A percentile compares a stretch with the other conserved stretches of the same genome.
Evolutionary conservation across 768 basidiomycete genomes (phyloP).

Genomic region (Pholiota conissans): DNA sequence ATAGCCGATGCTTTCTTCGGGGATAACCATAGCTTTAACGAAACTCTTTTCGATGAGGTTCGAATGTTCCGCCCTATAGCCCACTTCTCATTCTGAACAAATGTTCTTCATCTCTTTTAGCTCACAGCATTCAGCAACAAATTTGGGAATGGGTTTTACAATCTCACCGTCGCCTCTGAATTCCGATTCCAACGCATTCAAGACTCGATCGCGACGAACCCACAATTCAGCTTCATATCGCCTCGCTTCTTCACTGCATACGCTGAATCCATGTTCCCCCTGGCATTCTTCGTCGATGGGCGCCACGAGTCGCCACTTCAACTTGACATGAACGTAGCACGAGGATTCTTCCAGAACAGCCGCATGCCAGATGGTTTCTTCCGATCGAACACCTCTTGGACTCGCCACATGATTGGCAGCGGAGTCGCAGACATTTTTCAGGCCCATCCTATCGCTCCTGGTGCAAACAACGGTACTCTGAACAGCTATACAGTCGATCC

Average conservation of each 20-base stretch:
- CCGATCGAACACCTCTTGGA: conserved; percentile 8
- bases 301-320: conserved; percentile 13
- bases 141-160: conserved; percentile 24
- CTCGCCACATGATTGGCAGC: neutral
- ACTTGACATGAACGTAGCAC: conserved; percentile 18
- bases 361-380: conserved; percentile 19
- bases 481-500: conserved; percentile 20
- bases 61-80: neutral
- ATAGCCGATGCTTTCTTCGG: conserved; percentile 23
- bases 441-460: conserved; percentile 17
- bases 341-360: conserved; percentile 23
- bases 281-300: conserved; percentile 24
- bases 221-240: conserved; percentile 20
- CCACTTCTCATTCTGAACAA: neutral
- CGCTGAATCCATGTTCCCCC: conserved; percentile 13
- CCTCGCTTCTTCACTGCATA: conserved; percentile 23
- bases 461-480: conserved; percentile 14
- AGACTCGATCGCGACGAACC: conserved; percentile 25
- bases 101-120: conserved; percentile 3
- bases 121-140: conserved; percentile 19
- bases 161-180: conserved; percentile 21
- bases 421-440: conserved; percentile 7
- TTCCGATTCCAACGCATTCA: conserved; percentile 23
- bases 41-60: conserved; percentile 21
- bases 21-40: conserved; percentile 24